Conservation (phyloP, 805 yeast species). For the Teunomyces barrocoloradensis region DNA sequence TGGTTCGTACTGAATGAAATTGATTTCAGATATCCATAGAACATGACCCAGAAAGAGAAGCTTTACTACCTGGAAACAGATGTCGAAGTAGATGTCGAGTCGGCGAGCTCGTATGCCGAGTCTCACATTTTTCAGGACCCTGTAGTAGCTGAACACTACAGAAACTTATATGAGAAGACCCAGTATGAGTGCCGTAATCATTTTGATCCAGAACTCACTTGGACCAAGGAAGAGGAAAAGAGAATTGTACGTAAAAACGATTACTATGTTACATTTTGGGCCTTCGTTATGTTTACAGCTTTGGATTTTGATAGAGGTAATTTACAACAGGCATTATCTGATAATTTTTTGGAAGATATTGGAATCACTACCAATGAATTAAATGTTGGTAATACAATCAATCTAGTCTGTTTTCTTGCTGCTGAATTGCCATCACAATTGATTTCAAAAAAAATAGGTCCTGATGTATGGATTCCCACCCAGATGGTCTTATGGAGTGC, state of each 20-base stretch:
- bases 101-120: conserved; percentile 3
- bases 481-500: conserved; percentile 27
- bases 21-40: not conserved
- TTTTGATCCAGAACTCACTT: conserved; percentile 34
- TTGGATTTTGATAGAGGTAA: conserved; percentile 24
- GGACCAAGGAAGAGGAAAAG: conserved; percentile 34
- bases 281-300: conserved; percentile 39
- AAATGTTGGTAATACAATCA: conserved; percentile 58
- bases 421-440: conserved; percentile 68
- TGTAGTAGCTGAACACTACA: conserved; percentile 28
- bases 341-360: conserved; percentile 27
- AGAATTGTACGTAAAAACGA: conserved; percentile 51
- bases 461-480: conserved; percentile 35
- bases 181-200: conserved; percentile 32
- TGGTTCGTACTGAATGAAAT: not conserved
- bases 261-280: conserved; percentile 53
- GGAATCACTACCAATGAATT: conserved; percentile 54
- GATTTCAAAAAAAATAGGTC: conserved; percentile 60
- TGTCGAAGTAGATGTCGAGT: conserved; percentile 3
- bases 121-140: conserved; percentile 34
- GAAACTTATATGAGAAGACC: conserved; percentile 26
- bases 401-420: conserved; percentile 48
- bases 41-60: conserved; percentile 1
- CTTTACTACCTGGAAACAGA: not conserved
- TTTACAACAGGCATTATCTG: conserved; percentile 23